phyloP scores from a whole-genome alignment of 352 stramenopile genomes.

The Globisporangium paroecandrum region DNA sequence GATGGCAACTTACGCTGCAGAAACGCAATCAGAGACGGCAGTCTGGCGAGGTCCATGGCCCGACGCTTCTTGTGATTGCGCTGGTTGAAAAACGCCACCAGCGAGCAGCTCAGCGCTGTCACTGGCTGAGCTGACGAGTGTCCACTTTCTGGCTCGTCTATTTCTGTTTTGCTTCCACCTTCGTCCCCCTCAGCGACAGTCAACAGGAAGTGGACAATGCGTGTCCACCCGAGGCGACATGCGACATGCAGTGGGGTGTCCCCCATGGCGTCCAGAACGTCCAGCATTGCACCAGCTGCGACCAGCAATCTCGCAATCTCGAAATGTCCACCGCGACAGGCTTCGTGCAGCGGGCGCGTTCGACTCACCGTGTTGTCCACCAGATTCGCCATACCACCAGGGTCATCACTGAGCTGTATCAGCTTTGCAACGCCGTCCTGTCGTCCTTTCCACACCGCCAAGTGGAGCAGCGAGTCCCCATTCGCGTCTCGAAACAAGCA shows the following conservation, averaged over 20 bases:
- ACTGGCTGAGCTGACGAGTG: too few species aligned
- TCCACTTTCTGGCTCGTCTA: background rate
- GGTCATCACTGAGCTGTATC: slow-evolving; percentile 29
- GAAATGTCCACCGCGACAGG: slow-evolving; percentile 40
- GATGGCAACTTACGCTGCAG: slow-evolving; percentile 22
- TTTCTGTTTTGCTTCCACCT: background rate
- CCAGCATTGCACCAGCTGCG: slow-evolving; percentile 32
- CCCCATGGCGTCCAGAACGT: slow-evolving; percentile 34
- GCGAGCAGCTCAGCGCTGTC: slow-evolving; percentile 7
- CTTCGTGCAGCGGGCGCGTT: slow-evolving; percentile 55
- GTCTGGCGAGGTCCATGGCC: slow-evolving; percentile 45
- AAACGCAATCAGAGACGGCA: slow-evolving; percentile 30
- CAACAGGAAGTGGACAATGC: slow-evolving; percentile 45
- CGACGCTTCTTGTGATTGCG: slow-evolving; percentile 42
- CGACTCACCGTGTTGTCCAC: slow-evolving; percentile 43
- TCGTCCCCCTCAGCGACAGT: slow-evolving; percentile 21
- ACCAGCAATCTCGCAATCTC: slow-evolving; percentile 37
- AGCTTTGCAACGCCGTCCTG: slow-evolving; percentile 27
- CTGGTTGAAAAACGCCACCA: slow-evolving; percentile 37
- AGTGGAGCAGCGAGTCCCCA: slow-evolving; percentile 55
- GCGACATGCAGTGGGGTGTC: slow-evolving; percentile 58
- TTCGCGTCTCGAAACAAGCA: slow-evolving; percentile 10
- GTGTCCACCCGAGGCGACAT: slow-evolving; percentile 37
- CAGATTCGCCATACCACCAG: slow-evolving; percentile 25
- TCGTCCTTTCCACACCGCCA: slow-evolving; percentile 44